Evolutionary conservation across 2,329 filamentous ascomycete genomes (phyloP), one percentile per base, ranked within the genome.

Genomic region (Hypoxylon sp.): DNA sequence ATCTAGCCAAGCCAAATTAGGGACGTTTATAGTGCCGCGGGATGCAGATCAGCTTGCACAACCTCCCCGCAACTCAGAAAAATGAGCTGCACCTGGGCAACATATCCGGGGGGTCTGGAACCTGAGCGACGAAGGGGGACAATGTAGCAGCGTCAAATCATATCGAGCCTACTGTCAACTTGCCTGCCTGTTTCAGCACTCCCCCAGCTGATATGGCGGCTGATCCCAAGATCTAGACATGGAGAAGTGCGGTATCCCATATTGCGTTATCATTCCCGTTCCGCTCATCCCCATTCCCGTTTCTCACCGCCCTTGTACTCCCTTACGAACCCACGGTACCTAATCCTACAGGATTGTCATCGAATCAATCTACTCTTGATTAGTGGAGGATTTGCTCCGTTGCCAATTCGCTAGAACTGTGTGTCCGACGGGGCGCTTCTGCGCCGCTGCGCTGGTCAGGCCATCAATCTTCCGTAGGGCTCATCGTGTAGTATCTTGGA

Each of bases 131-230:
- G 11, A 61, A 60, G 30, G 51, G 60, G 66, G 55, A 48, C 43
- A 53, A 41, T 28, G 38, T 58, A 64, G 60, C 63, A 61, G 58
- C 43, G 49, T 59, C 66, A 58, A 68, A 68, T 68, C 21, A 51
- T 55, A 13, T 64, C 41, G 60, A 69, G 68, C 60, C 66, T 65
- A 67, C 61, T 28, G 45, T 17, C 53, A 62, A 69, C 58, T 51
- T 62, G 63, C 67, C 71, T 73, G 68, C 70, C 73, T 68, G 60
- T 72, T 74, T 68, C 67, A 70, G 70, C 57, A 34, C 62, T 56
- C 28, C 38, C 56, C 59, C 57, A 61, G 60, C 65, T 68, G 57
- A 58, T 51, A 57, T 67, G 60, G 62, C 59, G 55, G 68, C 60
- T 59, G 65, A 68, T 68, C 65, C 62, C 57, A 62, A 67, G 66